Base-by-base conservation (phyloP, 371 early-diverging fungal species). In the Rhizomucor pusillus region DNA sequence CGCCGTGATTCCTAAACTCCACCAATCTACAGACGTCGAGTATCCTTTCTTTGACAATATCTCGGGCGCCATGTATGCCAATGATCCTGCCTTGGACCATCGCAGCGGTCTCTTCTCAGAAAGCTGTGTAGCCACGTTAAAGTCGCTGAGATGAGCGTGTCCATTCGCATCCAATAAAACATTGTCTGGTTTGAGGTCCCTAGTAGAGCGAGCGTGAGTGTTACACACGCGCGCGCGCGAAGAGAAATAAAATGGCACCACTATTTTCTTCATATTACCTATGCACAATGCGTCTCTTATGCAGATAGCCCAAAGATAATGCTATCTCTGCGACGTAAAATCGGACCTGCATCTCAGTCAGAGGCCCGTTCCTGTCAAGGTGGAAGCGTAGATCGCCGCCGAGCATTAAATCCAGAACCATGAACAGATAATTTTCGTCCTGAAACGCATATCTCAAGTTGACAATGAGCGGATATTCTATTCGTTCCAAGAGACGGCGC, bases 181-280 rank as follows among this genome's bases (percentile, higher is more conserved):
- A 69, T 98, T 98, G 66, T 98, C 99, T 0, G 99, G 99, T 62
- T 98, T 98, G 60, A 98, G 88, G 73, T 98, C 99, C 36, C 94
- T 81, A 59, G 47, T 35, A 45, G 50, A 5, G 29, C n/a, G n/a
- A n/a, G n/a, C n/a, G n/a, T n/a, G n/a, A n/a, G n/a, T n/a, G n/a
- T n/a, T n/a, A n/a, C n/a, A n/a, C n/a, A n/a, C n/a, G n/a, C n/a
- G n/a, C n/a, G n/a, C n/a, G n/a, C n/a, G n/a, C n/a, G n/a, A n/a
- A n/a, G n/a, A n/a, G 35, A 40, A 43, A 51, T 47, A 50, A 50
- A 18, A 40, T 19, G 23, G n/a, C 29, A n/a, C 19, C 14, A 40
- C 22, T 9, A 13, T 39, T 44, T 36, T 41, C 16, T 14, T 16
- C 41, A 16, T 3, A 41, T 39, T 78, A 77, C 84, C 84, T 66